phyloP scores from a whole-genome alignment of 208 protist genomes.

The Leishmania martiniquensis region DNA sequence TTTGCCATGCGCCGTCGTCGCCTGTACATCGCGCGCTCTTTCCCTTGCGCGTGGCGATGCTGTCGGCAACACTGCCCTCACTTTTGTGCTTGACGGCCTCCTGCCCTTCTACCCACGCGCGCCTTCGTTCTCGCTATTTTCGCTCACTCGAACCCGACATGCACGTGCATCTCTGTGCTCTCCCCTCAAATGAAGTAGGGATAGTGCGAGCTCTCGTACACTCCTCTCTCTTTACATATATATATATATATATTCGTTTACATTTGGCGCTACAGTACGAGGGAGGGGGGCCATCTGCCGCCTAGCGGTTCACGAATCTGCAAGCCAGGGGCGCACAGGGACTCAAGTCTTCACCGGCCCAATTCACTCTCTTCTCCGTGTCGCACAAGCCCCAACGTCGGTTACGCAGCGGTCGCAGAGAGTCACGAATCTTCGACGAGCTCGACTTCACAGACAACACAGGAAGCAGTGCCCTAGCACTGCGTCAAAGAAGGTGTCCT shows the following conservation, averaged over 20 bases:
- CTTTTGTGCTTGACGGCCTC: neutral
- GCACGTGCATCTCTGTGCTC: neutral
- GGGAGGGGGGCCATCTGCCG: neutral
- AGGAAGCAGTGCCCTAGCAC: neutral
- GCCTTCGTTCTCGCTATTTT: neutral
- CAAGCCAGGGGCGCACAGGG: neutral
- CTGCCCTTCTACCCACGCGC: neutral
- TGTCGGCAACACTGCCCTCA: neutral
- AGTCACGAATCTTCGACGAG: neutral
- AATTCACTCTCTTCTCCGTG: neutral
- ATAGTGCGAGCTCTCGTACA: neutral
- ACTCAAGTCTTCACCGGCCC: neutral
- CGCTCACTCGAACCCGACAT: neutral
- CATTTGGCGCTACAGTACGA: too few species aligned
- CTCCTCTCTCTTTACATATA: neutral
- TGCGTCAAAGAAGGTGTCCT: neutral
- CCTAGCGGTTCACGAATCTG: neutral
- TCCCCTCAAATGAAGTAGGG: neutral
- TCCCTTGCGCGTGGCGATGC: neutral
- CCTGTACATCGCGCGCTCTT: neutral
- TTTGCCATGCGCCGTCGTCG: neutral
- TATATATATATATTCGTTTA: too few species aligned
- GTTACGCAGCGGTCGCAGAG: neutral
- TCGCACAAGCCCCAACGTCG: neutral
- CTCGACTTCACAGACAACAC: conserved; percentile 3